Conservation (phyloP, 148 eudicot species). For the Camellia japonica region DNA sequence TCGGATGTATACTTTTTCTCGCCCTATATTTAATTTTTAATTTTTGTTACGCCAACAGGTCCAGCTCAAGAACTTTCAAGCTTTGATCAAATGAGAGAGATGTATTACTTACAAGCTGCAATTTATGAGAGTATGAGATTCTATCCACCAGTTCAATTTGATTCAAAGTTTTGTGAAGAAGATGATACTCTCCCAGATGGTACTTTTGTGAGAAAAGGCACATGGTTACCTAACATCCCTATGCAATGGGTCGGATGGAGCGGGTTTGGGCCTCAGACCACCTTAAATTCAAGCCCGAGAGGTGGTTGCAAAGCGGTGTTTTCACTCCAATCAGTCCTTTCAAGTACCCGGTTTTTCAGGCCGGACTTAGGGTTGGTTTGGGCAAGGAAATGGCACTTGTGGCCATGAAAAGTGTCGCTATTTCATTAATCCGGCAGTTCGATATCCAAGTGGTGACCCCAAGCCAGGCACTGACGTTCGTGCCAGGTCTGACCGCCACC, state of each 20-base stretch:
- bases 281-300: conserved; percentile 21
- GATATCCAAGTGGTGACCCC: conserved; percentile 32
- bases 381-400: conserved; percentile 26
- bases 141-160: conserved; percentile 27
- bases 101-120: conserved; percentile 26
- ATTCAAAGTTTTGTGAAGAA: conserved; percentile 23
- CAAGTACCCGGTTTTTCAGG: conserved; percentile 32
- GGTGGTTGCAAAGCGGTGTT: conserved; percentile 20
- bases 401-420: conserved; percentile 33
- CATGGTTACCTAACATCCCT: conserved; percentile 27
- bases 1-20: no score
- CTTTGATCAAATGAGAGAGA: conserved; percentile 15
- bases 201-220: conserved; percentile 11
- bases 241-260: conserved; percentile 31
- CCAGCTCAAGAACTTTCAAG: conserved; percentile 4
- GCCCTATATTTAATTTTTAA: no score
- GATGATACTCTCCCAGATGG: conserved; percentile 25
- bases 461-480: conserved; percentile 30
- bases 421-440: conserved; percentile 36
- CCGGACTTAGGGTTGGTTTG: conserved; percentile 28
- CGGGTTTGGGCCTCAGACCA: conserved; percentile 22
- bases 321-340: conserved; percentile 16
- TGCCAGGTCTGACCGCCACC: conserved; percentile 66
- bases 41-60: no score
- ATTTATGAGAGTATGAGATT: conserved; percentile 24